phyloP scores from a whole-genome alignment of 2,329 filamentous ascomycete species.

The Chrysosporium keratinophilum region DNA sequence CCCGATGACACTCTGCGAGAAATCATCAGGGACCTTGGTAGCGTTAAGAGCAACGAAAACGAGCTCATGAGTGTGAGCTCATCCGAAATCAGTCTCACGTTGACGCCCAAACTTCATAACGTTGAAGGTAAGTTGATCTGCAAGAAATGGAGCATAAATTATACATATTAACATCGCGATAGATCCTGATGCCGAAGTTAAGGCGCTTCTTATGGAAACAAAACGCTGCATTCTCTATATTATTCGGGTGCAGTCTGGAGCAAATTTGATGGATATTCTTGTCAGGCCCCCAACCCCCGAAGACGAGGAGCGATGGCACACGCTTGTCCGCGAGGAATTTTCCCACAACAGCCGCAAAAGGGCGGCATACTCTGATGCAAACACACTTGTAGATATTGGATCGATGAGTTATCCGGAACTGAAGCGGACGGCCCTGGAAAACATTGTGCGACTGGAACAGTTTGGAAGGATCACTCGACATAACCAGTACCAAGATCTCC shows the following conservation, averaged over 20 bases:
- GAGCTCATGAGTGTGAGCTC: slow-evolving; percentile 81
- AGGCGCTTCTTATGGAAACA: slow-evolving; percentile 93
- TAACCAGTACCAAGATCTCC: slow-evolving; percentile 94
- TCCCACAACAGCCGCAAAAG: slow-evolving; percentile 55
- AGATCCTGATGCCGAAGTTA: slow-evolving; percentile 87
- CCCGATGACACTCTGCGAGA: slow-evolving; percentile 84
- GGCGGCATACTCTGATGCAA: slow-evolving; percentile 80
- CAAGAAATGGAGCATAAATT: background rate
- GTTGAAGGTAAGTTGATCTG: slow-evolving; percentile 49
- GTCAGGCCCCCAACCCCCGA: slow-evolving; percentile 78
- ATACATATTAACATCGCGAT: slow-evolving; percentile 9
- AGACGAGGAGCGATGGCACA: slow-evolving; percentile 81
- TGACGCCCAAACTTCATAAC: slow-evolving; percentile 82
- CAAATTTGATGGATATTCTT: slow-evolving; percentile 89
- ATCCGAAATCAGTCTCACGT: slow-evolving; percentile 79
- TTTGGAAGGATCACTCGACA: slow-evolving; percentile 72
- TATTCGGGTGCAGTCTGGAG: slow-evolving; percentile 85
- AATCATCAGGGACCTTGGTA: slow-evolving; percentile 85
- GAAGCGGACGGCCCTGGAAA: slow-evolving; percentile 86
- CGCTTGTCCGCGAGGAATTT: slow-evolving; percentile 73
- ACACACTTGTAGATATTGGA: slow-evolving; percentile 76
- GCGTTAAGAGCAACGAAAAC: slow-evolving; percentile 89
- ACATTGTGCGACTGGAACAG: slow-evolving; percentile 80
- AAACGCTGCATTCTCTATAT: slow-evolving; percentile 97
- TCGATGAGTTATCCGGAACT: slow-evolving; percentile 82